Conservation (phyloP, 306 rosid species). For the Cucumis cinereus region DNA sequence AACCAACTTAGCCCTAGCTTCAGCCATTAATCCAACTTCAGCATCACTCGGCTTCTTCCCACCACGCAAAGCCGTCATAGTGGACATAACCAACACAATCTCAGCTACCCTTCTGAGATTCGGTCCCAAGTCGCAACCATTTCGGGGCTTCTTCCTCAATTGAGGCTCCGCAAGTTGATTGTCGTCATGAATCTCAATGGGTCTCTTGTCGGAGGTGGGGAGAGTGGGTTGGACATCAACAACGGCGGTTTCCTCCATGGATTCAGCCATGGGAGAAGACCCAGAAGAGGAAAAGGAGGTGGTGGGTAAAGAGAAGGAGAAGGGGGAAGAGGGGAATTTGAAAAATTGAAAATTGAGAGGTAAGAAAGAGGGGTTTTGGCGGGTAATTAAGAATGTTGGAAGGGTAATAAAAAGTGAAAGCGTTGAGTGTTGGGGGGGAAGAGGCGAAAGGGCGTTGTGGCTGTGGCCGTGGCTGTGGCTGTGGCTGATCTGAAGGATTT, state of each 20-base stretch:
- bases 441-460: neutral
- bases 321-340: slow-evolving; percentile 6
- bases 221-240: slow-evolving; percentile 4
- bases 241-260: slow-evolving; percentile 20
- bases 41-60: slow-evolving; percentile 51
- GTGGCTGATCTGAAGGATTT: neutral
- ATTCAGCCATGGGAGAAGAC: slow-evolving; percentile 18
- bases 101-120: slow-evolving; percentile 76
- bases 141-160: slow-evolving; percentile 41
- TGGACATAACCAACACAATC: slow-evolving; percentile 70
- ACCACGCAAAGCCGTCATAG: slow-evolving; percentile 67
- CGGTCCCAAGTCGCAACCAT: slow-evolving; percentile 5
- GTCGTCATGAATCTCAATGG: slow-evolving; percentile 29
- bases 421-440: neutral
- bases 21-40: slow-evolving; percentile 64
- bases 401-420: neutral
- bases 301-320: slow-evolving; percentile 9
- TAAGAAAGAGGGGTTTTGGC: slow-evolving; percentile 20
- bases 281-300: neutral
- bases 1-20: slow-evolving; percentile 63
- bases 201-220: slow-evolving; percentile 16
- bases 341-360: slow-evolving; percentile 16
- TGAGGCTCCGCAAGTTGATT: slow-evolving; percentile 18
- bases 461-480: neutral
- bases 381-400: slow-evolving; percentile 8